Base-by-base conservation (phyloP, 2,329 filamentous ascomycete genomes). In the Aspergillus sp. region DNA sequence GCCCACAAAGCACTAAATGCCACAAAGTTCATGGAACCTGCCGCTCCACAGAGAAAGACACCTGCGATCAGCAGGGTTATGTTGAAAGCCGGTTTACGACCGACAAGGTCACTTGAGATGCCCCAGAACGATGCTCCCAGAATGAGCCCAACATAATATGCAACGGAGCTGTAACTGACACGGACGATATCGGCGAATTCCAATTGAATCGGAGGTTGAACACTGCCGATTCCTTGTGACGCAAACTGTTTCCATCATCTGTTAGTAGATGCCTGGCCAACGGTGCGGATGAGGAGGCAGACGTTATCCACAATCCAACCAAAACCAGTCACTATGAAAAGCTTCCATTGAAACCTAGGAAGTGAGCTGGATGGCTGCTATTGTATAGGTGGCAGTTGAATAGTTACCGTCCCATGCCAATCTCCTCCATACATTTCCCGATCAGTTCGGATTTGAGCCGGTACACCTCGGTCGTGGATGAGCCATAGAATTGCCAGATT, bases 271-370 rank as follows among this genome's bases (percentile, higher is more conserved):
- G 43, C 6, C 14, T 7, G 17, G 11, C 11, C 6, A 32, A 26
- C 19, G 20, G 10, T 26, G 14, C 13, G 4, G 16, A 20, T 16
- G 17, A 22, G 9, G 4, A 7, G 30, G 44, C 55, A 17, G 44
- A 69, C 63, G 35, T 88, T 88, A 68, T 88, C 85, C 45, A 81
- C 81, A 4, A 84, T 83, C 85, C 84, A 88, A 20, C 85, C 85
- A 57, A 88, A 88, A 1, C 85, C 84, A 30, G 85, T 82, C 13
- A 88, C 82, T 22, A 81, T 64, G 62, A 87, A 87, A 1, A 88
- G 76, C 60, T 84, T 80, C 82, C 83, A 87, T 63, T 77, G 75
- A 11, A 65, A 66, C 33, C 63, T 66, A 43, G 10, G 10, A 11
- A 14, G 47, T 54, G 16, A 58, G 53, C 32, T 46, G 7, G 33